Evolutionary conservation across 352 stramenopile genomes (phyloP).

Genomic region (Globisporangium lucens): DNA sequence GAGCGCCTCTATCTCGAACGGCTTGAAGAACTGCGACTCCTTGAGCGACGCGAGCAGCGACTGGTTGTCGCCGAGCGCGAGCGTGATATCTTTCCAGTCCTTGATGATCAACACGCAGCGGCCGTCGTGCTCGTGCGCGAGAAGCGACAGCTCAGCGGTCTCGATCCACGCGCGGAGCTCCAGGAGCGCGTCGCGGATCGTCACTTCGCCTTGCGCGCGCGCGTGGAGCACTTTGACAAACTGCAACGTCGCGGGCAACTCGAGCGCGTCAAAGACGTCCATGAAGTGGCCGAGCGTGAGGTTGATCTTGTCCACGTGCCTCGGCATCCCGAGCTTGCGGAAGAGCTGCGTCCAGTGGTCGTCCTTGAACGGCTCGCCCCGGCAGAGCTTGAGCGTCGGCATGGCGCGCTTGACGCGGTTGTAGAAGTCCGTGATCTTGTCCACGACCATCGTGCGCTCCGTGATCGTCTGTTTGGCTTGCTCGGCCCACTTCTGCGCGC

Average conservation of each 20-base stretch:
- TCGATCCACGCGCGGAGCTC: conserved; percentile 93
- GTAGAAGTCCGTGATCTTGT: conserved; percentile 78
- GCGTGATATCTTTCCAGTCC: conserved; percentile 95
- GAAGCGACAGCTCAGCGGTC: conserved; percentile 87
- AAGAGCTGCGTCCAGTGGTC: conserved; percentile 95
- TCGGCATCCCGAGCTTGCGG: conserved; percentile 88
- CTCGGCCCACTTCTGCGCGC: conserved; percentile 89
- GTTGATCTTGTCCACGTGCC: conserved; percentile 82
- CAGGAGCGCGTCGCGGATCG: conserved; percentile 92
- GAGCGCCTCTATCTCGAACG: conserved; percentile 89
- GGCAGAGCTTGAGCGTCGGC: conserved; percentile 92
- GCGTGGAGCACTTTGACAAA: conserved; percentile 93
- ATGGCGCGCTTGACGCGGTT: conserved; percentile 87
- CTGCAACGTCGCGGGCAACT: conserved; percentile 80
- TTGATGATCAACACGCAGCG: conserved; percentile 90
- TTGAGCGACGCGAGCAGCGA: conserved; percentile 92
- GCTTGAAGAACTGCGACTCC: conserved; percentile 95
- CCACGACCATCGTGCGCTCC: conserved; percentile 62
- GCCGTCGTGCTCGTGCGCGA: conserved; percentile 84
- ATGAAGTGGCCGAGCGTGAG: conserved; percentile 92
- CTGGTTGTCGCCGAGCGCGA: conserved; percentile 94
- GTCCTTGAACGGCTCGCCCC: conserved; percentile 94
- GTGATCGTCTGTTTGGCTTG: conserved; percentile 62
- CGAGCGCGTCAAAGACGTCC: conserved; percentile 64
- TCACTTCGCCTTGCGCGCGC: conserved; percentile 91